Conservation (phyloP, 768 basidiomycete genomes). For the Mycena polygramma region DNA sequence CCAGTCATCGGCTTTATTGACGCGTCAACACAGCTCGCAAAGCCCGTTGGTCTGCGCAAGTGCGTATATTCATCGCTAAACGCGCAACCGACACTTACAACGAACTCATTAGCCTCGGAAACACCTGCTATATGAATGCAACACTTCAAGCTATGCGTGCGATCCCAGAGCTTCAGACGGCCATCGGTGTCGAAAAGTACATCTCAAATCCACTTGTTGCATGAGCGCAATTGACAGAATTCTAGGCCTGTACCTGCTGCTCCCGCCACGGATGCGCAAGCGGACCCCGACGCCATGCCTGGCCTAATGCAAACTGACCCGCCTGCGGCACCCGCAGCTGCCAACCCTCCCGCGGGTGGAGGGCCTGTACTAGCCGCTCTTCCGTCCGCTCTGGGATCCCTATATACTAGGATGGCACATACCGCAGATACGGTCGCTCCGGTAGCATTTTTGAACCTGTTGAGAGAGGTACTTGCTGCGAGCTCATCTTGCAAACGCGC, state of each 20-base stretch:
- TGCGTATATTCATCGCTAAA: constrained; percentile 44
- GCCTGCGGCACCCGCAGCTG: not conserved
- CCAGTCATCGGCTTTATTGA: constrained; percentile 26
- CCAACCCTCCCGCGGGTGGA: constrained; percentile 42
- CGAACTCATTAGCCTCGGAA: constrained; percentile 71
- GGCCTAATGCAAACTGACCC: constrained; percentile 13
- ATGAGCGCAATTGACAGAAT: not conserved
- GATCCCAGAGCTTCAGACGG: constrained; percentile 88
- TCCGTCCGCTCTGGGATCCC: constrained; percentile 69
- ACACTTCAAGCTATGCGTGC: constrained; percentile 94
- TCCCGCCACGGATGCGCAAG: not conserved
- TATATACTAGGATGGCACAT: constrained; percentile 79
- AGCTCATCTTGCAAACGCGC: not conserved
- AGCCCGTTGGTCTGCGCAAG: constrained; percentile 89
- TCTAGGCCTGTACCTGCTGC: constrained; percentile 4
- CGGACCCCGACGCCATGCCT: constrained; percentile 18
- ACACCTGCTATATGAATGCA: constrained; percentile 98
- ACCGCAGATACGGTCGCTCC: constrained; percentile 87
- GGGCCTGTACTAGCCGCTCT: constrained; percentile 54
- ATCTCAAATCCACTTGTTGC: constrained; percentile 35
- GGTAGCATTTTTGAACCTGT: constrained; percentile 69
- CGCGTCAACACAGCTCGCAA: constrained; percentile 64
- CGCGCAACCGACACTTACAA: not conserved
- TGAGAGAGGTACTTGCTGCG: constrained; percentile 64
- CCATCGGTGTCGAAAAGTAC: constrained; percentile 66